Evolutionary conservation across 2,329 filamentous ascomycete species (phyloP).

Genomic region (Colletotrichum theobromicola): DNA sequence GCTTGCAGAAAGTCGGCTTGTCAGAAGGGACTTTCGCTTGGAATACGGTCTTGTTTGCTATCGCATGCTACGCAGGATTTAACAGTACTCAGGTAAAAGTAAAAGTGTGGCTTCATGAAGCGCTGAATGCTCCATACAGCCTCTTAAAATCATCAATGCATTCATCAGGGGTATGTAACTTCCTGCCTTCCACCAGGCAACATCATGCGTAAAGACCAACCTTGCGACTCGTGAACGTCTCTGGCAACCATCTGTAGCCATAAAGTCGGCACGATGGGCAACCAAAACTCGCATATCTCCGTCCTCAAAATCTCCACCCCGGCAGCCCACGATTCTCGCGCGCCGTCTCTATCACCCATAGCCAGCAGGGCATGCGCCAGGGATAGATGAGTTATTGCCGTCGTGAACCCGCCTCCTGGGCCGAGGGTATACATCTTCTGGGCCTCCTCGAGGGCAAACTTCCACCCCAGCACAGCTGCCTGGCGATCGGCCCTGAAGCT

Average conservation of each 20-base stretch:
- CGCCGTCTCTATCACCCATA: conserved; percentile 20
- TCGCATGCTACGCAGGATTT: not conserved
- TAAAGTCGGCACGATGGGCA: conserved; percentile 31
- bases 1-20: not conserved
- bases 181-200: conserved; percentile 32
- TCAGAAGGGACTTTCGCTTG: not conserved
- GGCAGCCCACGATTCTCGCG: conserved; percentile 25
- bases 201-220: conserved; percentile 37
- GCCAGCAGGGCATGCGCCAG: conserved; percentile 32
- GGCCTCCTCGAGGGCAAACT: conserved; percentile 21
- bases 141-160: not conserved
- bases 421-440: conserved; percentile 26
- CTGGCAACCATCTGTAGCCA: conserved; percentile 33
- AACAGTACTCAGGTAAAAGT: no score
- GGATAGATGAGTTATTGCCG: conserved; percentile 31
- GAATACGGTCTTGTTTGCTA: fast-evolving
- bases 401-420: conserved; percentile 26
- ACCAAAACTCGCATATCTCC: conserved; percentile 34
- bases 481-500: not conserved
- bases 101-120: not conserved
- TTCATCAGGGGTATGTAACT: not conserved
- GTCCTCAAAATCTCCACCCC: conserved; percentile 13
- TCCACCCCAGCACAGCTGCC: conserved; percentile 27
- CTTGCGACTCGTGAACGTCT: conserved; percentile 27
- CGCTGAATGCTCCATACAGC: not conserved